A percentile compares a stretch with the other conserved stretches of the same genome.
Evolutionary conservation across 176 grass and related monocot species (phyloP).

Genomic region (Alopecurus myosuroides): DNA sequence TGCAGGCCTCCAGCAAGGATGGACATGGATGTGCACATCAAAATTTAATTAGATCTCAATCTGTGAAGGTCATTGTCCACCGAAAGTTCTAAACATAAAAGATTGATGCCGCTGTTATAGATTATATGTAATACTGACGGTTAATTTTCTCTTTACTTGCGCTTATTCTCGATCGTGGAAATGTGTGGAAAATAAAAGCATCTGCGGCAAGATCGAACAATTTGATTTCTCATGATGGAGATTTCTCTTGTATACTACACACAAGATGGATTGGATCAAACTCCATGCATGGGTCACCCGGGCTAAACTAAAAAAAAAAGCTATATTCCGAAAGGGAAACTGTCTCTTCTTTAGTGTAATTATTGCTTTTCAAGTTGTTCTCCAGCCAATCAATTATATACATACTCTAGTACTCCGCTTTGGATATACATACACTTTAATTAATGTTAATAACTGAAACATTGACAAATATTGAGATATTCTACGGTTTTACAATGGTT

Average conservation of each 20-base stretch:
- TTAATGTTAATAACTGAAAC: no score
- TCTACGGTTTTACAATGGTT: no score
- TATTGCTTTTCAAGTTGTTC: neutral
- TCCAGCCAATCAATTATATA: neutral
- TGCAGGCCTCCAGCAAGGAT: neutral
- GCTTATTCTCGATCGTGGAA: neutral
- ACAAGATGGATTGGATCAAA: neutral
- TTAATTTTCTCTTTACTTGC: neutral
- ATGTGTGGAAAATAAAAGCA: neutral
- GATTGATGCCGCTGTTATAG: neutral
- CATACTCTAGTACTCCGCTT: no score
- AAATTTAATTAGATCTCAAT: neutral
- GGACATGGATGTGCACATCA: neutral
- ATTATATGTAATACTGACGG: neutral
- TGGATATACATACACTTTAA: no score
- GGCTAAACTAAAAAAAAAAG: neutral
- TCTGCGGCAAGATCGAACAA: neutral
- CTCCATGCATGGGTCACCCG: no score
- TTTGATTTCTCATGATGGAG: neutral
- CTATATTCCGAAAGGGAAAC: neutral
- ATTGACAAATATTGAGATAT: no score
- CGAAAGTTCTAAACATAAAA: conserved; percentile 13
- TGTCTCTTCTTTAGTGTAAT: neutral
- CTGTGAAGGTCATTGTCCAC: neutral
- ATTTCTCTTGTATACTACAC: neutral